A percentile compares a stretch with the other conserved stretches of the same genome.
Evolutionary conservation across 2,329 filamentous ascomycete species (phyloP).

Genomic region (Chaetomiaceae sp.): DNA sequence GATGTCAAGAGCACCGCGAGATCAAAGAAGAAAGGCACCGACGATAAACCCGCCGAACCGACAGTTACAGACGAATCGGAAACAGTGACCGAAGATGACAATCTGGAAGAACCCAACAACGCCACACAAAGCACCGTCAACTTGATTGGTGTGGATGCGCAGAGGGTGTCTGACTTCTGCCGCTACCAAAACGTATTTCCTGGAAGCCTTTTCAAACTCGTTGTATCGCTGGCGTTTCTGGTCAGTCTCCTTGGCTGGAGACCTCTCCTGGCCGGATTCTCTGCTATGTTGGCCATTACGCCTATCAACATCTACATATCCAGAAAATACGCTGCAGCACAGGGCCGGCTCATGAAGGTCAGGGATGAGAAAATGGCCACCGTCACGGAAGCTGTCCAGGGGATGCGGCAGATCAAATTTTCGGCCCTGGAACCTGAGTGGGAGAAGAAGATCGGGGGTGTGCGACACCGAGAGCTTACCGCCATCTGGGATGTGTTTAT

Average conservation of each 20-base stretch:
- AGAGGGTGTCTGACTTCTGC: not conserved
- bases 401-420: not conserved
- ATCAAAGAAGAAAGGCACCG: too few species aligned
- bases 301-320: not conserved
- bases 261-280: not conserved
- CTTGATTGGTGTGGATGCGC: not conserved
- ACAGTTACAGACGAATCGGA: not conserved
- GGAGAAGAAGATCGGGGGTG: not conserved
- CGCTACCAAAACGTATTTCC: not conserved
- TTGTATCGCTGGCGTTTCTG: not conserved
- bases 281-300: not conserved
- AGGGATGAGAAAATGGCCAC: not conserved
- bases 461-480: not conserved
- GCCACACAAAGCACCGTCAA: not conserved
- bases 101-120: not conserved
- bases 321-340: not conserved
- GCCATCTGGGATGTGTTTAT: not conserved
- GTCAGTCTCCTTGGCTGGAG: not conserved
- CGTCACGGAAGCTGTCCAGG: not conserved
- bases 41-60: too few species aligned
- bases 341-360: not conserved
- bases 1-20: too few species aligned
- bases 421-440: not conserved
- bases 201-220: not conserved
- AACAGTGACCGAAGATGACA: not conserved